phyloP scores from a whole-genome alignment of 352 stramenopile genomes.

The Phytophthora quininea region DNA sequence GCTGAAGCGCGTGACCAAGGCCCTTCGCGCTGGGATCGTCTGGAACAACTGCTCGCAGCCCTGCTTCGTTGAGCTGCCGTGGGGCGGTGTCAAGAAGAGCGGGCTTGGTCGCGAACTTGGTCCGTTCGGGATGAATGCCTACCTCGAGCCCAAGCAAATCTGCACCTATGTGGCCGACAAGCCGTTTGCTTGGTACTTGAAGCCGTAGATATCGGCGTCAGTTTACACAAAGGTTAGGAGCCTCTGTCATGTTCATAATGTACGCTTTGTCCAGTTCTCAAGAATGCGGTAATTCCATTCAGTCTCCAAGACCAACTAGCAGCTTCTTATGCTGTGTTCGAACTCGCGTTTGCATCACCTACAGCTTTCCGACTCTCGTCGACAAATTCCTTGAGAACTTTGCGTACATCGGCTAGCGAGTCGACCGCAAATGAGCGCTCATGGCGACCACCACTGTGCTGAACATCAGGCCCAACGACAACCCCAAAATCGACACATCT shows the following conservation, averaged over 20 bases:
- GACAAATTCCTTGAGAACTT: conserved; percentile 78
- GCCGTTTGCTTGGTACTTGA: conserved; percentile 63
- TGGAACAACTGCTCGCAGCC: conserved; percentile 36
- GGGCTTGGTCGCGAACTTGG: conserved; percentile 77
- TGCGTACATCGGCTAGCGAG: conserved; percentile 67
- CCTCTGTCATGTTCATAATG: too few relatives aligned
- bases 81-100: conserved; percentile 87
- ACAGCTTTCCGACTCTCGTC: conserved; percentile 49
- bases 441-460: conserved; percentile 67
- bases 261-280: too few relatives aligned
- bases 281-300: too few relatives aligned
- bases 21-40: conserved; percentile 25
- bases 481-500: conserved; percentile 70
- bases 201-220: conserved; percentile 11
- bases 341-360: neutral
- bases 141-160: conserved; percentile 78
- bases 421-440: conserved; percentile 69
- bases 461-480: conserved; percentile 66
- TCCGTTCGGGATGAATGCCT: conserved; percentile 63
- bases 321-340: too few relatives aligned
- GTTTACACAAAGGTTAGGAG: too few relatives aligned
- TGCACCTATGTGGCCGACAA: conserved; percentile 76
- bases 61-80: conserved; percentile 61
- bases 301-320: too few relatives aligned
- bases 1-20: conserved; percentile 62